Evolutionary conservation across 2,329 filamentous ascomycete genomes (phyloP), one percentile per base, ranked within the genome.

Genomic region (Penicillium thymicola): DNA sequence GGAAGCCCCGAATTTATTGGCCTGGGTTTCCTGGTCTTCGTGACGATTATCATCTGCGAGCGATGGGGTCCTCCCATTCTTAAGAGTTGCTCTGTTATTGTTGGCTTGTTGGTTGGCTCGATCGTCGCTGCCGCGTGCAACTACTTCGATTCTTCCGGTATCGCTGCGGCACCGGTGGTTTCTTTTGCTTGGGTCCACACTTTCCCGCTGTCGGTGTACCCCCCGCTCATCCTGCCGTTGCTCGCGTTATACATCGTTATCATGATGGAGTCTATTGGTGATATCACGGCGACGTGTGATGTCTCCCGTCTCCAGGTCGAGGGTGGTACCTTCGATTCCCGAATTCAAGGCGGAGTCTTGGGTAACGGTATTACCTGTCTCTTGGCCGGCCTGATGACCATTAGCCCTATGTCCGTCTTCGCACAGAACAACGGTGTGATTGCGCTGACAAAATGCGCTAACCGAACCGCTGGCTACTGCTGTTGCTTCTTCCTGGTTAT

Each of bases 131-230:
- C 77, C 9, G 84, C 85, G 3, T 85, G 81, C 56, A 85, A 85
- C 13, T 89, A 89, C 72, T 89, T 88, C 67, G 84, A 85, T 51
- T 72, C 75, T 13, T 76, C 76, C 6, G 78, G 79, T 38, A 88
- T 89, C 62, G 78, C 84, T 57, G 75, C 78, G 7, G 85, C 86
- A 0, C 85, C 86, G 0, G 82, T 80, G 0, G 84, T 76, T 4
- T 86, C 83, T n/a, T 89, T 89, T 72, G 82, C 89, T 67, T 89
- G 86, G 86, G 83, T 88, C 21, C 79, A 86, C 59, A 89, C 85
- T 0, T 89, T 89, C 77, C 82, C 82, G n/a, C 74, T 89, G 7
- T 79, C 76, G 8, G 77, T 89, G 9, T 88, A 89, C 62, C 83
- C 82, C 0, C 86, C 86, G 0, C 77, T 89, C n/a, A 83, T 89